Base-by-base conservation (phyloP, 2,329 filamentous ascomycete genomes). In the Calonectria pauciramosa region DNA sequence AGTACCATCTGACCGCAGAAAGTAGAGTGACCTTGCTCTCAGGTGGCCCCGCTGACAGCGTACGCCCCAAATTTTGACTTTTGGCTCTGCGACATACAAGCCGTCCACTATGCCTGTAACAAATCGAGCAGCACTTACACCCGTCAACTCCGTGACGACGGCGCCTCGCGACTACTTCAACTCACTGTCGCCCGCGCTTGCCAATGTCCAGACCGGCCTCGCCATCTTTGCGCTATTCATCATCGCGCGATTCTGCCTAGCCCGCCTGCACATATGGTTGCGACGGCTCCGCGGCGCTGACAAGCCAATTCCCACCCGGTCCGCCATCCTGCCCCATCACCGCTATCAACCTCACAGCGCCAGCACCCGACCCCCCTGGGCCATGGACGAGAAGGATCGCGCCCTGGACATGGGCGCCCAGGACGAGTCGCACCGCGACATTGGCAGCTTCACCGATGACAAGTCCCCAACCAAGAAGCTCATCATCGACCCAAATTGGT, bases 141-240 rank as follows among this genome's bases (percentile, higher is more conserved):
- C 82, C 77, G 78, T 77, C 78, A 80, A 79, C 30, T 70, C 66
- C 76, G 80, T 76, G 64, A 76, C 77, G 68, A 78, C 76, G 68
- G 73, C 76, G 66, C 69, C 73, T 71, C 72, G 71, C 72, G 75
- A 82, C 80, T 83, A 83, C 81, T 83, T 84, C 73, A 84, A 75
- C 70, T 73, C 70, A 76, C 79, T 82, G 65, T 76, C 78, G 72
- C 82, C 83, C 82, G 75, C 81, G 66, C 77, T 81, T 71, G 75
- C 79, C 38, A 80, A 78, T 60, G 69, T 84, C 52, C 80, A 80
- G 59, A 75, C 77, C 69, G 81, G 80, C 32, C 79, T 85, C 49
- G 80, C 83, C 69, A 72, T 85, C 73, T 82, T 86, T 77, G 83
- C 83, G 70, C 70, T 87, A 68, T 76, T 85, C 71, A 70, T 84